Base-by-base conservation (phyloP, 2,329 filamentous ascomycete genomes). In the Blastomyces gilchristii region DNA sequence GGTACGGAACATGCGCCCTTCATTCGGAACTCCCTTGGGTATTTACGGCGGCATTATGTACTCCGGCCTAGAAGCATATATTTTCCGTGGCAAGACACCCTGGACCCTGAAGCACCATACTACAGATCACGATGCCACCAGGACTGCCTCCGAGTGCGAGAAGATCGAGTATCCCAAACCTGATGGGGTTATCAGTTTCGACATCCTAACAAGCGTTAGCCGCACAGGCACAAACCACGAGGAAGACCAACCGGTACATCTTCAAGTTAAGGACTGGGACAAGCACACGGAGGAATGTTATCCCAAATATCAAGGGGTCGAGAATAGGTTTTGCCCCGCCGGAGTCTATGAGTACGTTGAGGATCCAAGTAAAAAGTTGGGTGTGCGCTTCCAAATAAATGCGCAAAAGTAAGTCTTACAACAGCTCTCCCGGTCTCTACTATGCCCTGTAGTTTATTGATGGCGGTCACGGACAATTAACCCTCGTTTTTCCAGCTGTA, bases 271-370 rank as follows among this genome's bases (percentile, higher is more conserved):
- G 76, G 91, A 99, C 77, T 97, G 91, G 91, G 91, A 97, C 70
- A 86, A 87, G 72, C 94, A 99, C 78, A 88, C 91, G 1, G 81
- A 87, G 66, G 85, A 86, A 74, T 87, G 91, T 61, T 99, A 87
- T 80, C 94, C 94, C 28, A 82, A 84, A 66, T 99, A 89, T 78
- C 88, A 96, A 81, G 94, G 94, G 11, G 74, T 99, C 4, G 94
- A 99, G 82, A 97, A 95, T 75, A 83, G 94, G 25, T 99, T 99
- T 81, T 99, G 94, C 74, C 94, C 94, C 22, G 94, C 94, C 0
- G 94, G 92, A 16, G 94, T 99, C 68, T 99, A 99, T 72, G 94
- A 99, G 76, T 99, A 99, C 75, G 86, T 97, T 9, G 94, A 99
- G 78, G 94, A 99, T 73, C 84, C 87, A 62, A 87, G 82, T 62